Conservation (phyloP, 192 early-diverging fungal species). For the Entomortierella lignicola region DNA sequence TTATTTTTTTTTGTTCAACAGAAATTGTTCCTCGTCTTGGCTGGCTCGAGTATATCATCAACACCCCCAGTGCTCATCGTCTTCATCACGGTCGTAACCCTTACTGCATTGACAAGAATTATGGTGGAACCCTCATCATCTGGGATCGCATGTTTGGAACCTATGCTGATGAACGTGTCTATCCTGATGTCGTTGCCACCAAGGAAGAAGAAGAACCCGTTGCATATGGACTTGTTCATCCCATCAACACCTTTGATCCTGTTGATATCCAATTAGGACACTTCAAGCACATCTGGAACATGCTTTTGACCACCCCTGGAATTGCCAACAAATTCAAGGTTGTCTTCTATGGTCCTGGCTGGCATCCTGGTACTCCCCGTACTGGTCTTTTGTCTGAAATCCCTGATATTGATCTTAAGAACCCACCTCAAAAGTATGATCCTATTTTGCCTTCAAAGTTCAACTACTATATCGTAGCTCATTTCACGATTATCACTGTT, state of each 20-base stretch:
- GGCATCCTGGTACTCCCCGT: slow-evolving; percentile 62
- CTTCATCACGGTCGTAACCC: slow-evolving; percentile 73
- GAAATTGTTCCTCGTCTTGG: slow-evolving; percentile 65
- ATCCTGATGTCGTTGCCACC: slow-evolving; percentile 40
- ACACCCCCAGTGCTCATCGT: slow-evolving; percentile 70
- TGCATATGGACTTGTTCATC: slow-evolving; percentile 66
- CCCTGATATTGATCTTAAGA: slow-evolving; percentile 55
- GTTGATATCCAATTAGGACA: slow-evolving; percentile 65
- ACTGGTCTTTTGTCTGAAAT: slow-evolving; percentile 58
- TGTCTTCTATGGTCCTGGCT: slow-evolving; percentile 67
- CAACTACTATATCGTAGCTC: slow-evolving; percentile 56
- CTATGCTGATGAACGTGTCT: slow-evolving; percentile 59
- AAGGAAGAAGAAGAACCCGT: slow-evolving; percentile 62
- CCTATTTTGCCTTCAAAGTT: slow-evolving; percentile 53
- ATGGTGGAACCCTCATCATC: slow-evolving; percentile 70
- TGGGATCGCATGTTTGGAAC: slow-evolving; percentile 74
- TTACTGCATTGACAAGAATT: slow-evolving; percentile 76
- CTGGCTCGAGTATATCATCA: slow-evolving; percentile 69
- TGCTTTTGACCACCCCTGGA: slow-evolving; percentile 54
- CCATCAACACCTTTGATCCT: slow-evolving; percentile 71
- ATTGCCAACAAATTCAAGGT: slow-evolving; percentile 59
- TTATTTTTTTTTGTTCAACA: slow-evolving; percentile 41
- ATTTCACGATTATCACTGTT: slow-evolving; percentile 49
- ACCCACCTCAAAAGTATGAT: slow-evolving; percentile 59
- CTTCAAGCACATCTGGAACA: slow-evolving; percentile 59